Conservation (phyloP, 257 asterid species). For the Fraxinus americana region DNA sequence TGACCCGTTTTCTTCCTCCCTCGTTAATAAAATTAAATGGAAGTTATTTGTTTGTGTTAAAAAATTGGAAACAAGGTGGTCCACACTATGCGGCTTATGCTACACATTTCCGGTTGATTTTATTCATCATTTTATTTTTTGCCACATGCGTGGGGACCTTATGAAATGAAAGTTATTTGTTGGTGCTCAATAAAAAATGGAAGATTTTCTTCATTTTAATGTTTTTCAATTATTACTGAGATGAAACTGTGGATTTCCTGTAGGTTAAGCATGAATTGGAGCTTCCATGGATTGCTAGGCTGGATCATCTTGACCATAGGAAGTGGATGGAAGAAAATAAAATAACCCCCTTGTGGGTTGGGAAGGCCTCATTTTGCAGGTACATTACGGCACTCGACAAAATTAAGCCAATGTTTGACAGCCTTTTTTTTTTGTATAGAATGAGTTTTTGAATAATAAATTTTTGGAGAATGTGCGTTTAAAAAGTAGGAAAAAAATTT, state of each 20-base stretch:
- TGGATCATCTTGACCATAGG: slow-evolving; percentile 62
- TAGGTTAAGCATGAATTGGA: slow-evolving; percentile 57
- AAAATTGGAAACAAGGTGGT: no score
- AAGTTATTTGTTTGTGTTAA: no score
- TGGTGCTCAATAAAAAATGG: no score
- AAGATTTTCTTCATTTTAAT: no score
- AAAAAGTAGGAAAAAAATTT: no score
- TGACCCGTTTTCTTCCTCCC: not conserved
- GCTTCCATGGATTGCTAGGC: slow-evolving; percentile 57
- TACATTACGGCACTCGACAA: not conserved
- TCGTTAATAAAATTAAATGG: not conserved
- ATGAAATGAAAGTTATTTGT: not conserved
- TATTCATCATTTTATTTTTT: no score
- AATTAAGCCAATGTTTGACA: no score
- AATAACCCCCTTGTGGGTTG: slow-evolving; percentile 33
- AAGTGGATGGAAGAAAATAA: slow-evolving; percentile 60
- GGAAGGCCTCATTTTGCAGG: slow-evolving; percentile 51
- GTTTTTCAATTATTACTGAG: no score
- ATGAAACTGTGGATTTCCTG: not conserved
- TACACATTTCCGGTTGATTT: no score
- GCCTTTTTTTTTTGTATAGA: no score
- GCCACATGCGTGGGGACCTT: not conserved
- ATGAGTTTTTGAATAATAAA: no score
- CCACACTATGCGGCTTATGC: not conserved
- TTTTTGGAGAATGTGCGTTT: no score